These are phyloP conservation scores for Gastrolobium bilobum DNA, from an alignment of 306 rosid species.

Conservation along the genomic window DNA sequence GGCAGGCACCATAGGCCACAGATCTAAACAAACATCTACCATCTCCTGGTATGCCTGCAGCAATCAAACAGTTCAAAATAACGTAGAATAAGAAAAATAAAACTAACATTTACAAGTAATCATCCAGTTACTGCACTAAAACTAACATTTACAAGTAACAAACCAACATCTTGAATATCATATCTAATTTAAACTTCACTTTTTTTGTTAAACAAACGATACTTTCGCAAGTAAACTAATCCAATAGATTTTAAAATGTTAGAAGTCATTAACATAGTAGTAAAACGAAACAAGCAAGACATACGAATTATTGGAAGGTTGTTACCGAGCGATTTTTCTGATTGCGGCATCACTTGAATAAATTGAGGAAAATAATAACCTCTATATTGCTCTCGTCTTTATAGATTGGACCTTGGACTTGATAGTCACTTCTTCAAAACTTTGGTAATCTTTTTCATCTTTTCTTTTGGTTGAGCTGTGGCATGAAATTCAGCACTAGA, in stretches of 20 bases:
- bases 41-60: constrained; percentile 80
- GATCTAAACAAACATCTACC: constrained; percentile 95
- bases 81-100: background rate
- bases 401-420: background rate
- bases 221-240: constrained; percentile 14
- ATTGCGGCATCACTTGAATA: constrained; percentile 51
- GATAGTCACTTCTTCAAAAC: constrained; percentile 31
- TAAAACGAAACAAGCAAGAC: constrained; percentile 47
- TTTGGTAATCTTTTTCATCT: constrained; percentile 14
- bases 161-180: background rate
- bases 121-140: background rate
- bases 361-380: constrained; percentile 38
- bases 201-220: background rate
- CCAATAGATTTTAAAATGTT: background rate
- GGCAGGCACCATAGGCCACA: constrained; percentile 72
- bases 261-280: background rate
- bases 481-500: constrained; percentile 48
- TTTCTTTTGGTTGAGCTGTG: constrained; percentile 40
- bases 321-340: constrained; percentile 53
- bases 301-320: constrained; percentile 61
- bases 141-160: constrained; percentile 7
- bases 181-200: constrained; percentile 1
- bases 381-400: background rate
- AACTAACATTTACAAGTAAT: background rate
- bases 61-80: constrained; percentile 26